Evolutionary conservation across 148 eudicot species (phyloP).

Genomic region (Limonium bicolor): DNA sequence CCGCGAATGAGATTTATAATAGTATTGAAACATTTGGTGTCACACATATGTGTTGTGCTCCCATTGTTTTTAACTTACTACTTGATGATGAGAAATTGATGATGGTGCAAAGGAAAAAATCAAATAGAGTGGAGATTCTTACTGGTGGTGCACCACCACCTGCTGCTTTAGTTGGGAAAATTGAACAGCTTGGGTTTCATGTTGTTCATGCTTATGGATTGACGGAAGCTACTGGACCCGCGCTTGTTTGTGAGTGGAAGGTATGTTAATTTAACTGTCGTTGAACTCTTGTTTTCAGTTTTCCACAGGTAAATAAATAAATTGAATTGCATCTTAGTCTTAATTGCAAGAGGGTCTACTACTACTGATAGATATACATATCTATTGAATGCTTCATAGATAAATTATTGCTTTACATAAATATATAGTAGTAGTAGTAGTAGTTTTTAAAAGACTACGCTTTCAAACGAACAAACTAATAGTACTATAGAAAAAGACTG

Average conservation of each 20-base stretch:
- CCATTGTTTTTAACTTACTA: constrained; percentile 53
- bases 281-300: not conserved
- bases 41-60: constrained; percentile 91
- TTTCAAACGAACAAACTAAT: too few species aligned
- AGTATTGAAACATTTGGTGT: constrained; percentile 40
- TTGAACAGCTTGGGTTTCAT: constrained; percentile 53
- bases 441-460: too few species aligned
- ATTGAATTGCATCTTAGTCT: not conserved
- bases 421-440: not conserved
- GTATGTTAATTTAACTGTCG: not conserved
- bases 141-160: constrained; percentile 93
- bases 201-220: constrained; percentile 82
- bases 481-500: too few species aligned
- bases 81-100: constrained; percentile 38
- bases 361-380: not conserved
- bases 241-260: constrained; percentile 76
- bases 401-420: not conserved
- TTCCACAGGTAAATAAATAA: not conserved
- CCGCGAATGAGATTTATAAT: constrained; percentile 35
- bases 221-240: constrained; percentile 88
- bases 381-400: not conserved
- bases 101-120: constrained; percentile 14
- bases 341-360: not conserved
- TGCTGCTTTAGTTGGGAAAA: constrained; percentile 31
- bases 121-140: constrained; percentile 34